Evolutionary conservation across 352 stramenopile genomes (phyloP), one percentile per base, ranked within the genome.

Genomic region (Globisporangium spiculum): DNA sequence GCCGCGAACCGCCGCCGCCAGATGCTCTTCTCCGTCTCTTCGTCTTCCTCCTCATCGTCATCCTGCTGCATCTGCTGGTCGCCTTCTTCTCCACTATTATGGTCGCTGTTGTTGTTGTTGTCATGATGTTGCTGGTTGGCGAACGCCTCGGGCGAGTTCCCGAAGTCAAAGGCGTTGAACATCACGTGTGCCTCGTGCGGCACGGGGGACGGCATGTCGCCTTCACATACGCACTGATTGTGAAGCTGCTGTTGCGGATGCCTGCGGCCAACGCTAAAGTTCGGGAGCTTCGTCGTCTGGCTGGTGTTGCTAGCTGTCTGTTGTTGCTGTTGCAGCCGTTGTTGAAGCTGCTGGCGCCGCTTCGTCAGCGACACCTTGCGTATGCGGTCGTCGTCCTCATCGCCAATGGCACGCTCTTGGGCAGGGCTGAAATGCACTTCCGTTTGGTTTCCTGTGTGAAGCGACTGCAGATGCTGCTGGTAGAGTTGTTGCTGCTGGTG

Each of bases 101-200:
- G 24, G 20, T 59, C n/a, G 3, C 59, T 10, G 4, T 54, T 27
- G 20, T 24, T 34, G 20, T 59, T 30, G 36, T 72, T 24, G 32
- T 52, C 56, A 32, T 53, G 34, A 10, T 38, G 26, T 18, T 62
- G 27, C 36, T 73, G 53, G 36, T 69, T 44, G 52, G 34, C 32
- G 41, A 88, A 86, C 41, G 70, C 67, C 66, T 88, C 78, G 4
- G 78, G 78, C 1, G 76, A 79, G 50, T 66, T 59, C 10, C 61
- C 73, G 41, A 82, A 84, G 70, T 85, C 77, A 64, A 88, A 85
- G 22, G 79, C 79, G 59, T 84, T 85, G 44, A 83, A 79, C 57
- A 66, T 65, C 24, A 22, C 41, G 27, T 62, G 53, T 4, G 18
- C 32, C 6, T 63, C 63, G 53, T 60, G 55, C 41, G 68, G 68